These are phyloP conservation scores for Echeveria elegans DNA, from an alignment of 164 flowering plant genomes.

Conservation along the genomic window DNA sequence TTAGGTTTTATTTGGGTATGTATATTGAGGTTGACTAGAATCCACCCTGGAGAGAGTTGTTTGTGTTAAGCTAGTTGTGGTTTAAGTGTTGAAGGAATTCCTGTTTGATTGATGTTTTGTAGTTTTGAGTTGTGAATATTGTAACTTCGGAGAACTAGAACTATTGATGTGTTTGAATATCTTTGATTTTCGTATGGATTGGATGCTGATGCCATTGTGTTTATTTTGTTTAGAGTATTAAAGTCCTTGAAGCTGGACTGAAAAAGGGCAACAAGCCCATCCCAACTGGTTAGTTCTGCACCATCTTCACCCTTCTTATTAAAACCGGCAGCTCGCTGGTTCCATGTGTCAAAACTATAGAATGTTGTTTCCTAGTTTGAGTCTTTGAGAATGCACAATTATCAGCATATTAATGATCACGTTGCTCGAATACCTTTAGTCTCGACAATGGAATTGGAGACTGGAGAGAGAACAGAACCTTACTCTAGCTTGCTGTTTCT, in stretches of 20 bases:
- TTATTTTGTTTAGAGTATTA: neutral
- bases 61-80: neutral
- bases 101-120: too few relatives aligned
- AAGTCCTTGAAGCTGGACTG: neutral
- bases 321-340: too few relatives aligned
- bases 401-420: too few relatives aligned
- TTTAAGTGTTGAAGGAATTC: too few relatives aligned
- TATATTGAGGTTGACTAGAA: neutral
- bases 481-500: too few relatives aligned
- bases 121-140: too few relatives aligned
- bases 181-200: neutral
- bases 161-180: neutral
- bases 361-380: neutral
- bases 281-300: conserved; percentile 1
- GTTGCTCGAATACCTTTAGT: too few relatives aligned
- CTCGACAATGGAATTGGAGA: too few relatives aligned
- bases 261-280: neutral
- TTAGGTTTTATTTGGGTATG: neutral
- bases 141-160: neutral
- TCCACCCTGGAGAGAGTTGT: neutral
- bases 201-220: neutral
- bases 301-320: neutral
- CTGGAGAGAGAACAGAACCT: too few relatives aligned
- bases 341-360: too few relatives aligned
- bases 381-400: neutral